Percentiles rank a stretch among this genome's conserved stretches.
Evolutionary conservation across 2,329 filamentous ascomycete genomes (phyloP).

Genomic region (Magnaporthales sp.): DNA sequence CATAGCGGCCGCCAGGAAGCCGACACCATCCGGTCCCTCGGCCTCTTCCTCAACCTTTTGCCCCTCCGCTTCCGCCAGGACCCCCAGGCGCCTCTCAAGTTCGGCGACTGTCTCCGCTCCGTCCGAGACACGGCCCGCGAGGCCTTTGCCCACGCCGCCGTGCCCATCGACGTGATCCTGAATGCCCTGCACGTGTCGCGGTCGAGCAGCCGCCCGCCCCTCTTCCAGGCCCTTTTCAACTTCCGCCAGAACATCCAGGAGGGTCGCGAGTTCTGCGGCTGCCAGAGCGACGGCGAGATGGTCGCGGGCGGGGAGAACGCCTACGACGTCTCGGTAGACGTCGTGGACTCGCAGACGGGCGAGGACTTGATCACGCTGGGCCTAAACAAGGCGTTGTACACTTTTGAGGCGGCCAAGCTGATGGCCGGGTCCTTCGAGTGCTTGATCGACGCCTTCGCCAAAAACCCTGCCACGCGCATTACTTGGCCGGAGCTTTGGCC

Average conservation of each 20-base stretch:
- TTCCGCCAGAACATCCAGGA: slow-evolving; percentile 18
- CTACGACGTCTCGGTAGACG: slow-evolving; percentile 26
- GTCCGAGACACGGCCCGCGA: slow-evolving; percentile 16
- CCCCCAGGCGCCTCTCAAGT: slow-evolving; percentile 9
- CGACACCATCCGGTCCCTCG: slow-evolving; percentile 19
- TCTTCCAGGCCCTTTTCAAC: slow-evolving; percentile 37
- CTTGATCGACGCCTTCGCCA: background rate
- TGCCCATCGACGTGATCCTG: slow-evolving; percentile 42
- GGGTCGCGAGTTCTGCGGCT: slow-evolving; percentile 11
- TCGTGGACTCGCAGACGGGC: slow-evolving; percentile 21
- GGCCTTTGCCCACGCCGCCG: slow-evolving; percentile 29
- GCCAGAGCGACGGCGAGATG: slow-evolving; percentile 11
- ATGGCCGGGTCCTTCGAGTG: slow-evolving; percentile 14
- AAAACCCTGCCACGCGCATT: background rate
- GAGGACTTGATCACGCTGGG: slow-evolving; percentile 13
- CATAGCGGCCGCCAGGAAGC: slow-evolving; percentile 25
- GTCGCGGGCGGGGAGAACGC: slow-evolving; percentile 11
- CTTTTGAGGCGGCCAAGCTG: slow-evolving; percentile 14
- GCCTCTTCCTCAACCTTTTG: slow-evolving; percentile 29
- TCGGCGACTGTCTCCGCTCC: slow-evolving; percentile 17
- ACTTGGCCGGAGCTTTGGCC: background rate
- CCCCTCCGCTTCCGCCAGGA: slow-evolving; percentile 26
- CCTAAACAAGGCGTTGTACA: slow-evolving; percentile 23
- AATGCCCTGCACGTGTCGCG: slow-evolving; percentile 30
- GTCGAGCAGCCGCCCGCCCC: slow-evolving; percentile 27